phyloP scores from a whole-genome alignment of 73 alveolate species.

The Tetrahymena elliotti region DNA sequence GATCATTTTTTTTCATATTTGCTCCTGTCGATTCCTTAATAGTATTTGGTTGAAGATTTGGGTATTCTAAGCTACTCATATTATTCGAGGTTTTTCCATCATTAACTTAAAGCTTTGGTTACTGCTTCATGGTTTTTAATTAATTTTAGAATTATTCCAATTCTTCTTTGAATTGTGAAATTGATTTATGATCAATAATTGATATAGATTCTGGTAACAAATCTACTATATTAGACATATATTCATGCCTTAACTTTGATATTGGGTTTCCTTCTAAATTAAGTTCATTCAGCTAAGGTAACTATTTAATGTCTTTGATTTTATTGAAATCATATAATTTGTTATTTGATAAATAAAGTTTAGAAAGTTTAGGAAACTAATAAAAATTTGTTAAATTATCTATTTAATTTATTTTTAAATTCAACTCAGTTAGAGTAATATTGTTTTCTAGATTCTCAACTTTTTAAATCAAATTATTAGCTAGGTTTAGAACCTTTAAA shows the following conservation, averaged over 20 bases:
- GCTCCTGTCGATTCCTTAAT: not conserved
- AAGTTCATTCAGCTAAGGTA: conserved; percentile 60
- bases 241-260: conserved; percentile 48
- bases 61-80: conserved; percentile 29
- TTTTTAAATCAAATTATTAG: conserved; percentile 69
- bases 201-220: conserved; percentile 45
- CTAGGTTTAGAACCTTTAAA: conserved; percentile 78
- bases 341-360: conserved; percentile 73
- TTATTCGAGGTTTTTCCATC: not conserved
- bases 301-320: conserved; percentile 56
- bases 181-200: conserved; percentile 41
- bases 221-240: conserved; percentile 51
- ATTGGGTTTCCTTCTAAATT: conserved; percentile 83
- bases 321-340: conserved; percentile 69
- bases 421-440: conserved; percentile 67
- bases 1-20: not conserved
- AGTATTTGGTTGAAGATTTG: not conserved
- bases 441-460: conserved; percentile 72
- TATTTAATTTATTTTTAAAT: conserved; percentile 68
- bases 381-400: conserved; percentile 59
- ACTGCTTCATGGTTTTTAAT: not conserved
- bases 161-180: conserved; percentile 12
- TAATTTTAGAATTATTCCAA: conserved; percentile 1
- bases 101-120: not conserved
- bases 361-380: conserved; percentile 64